phyloP scores from a whole-genome alignment of 2,329 filamentous ascomycete species.

The Cytospora schulzeri region DNA sequence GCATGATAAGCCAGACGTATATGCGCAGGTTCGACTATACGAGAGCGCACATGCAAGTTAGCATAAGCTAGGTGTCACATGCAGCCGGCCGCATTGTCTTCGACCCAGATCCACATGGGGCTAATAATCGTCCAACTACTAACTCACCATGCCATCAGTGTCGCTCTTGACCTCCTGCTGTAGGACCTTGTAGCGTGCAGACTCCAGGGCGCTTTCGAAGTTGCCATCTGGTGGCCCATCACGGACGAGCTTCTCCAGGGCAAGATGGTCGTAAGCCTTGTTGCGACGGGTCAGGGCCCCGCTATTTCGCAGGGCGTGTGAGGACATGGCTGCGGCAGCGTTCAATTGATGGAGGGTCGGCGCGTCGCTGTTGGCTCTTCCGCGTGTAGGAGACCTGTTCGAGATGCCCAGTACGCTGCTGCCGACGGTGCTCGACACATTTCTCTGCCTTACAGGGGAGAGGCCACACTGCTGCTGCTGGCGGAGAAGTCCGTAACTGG shows the following conservation, averaged over 20 bases:
- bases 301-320: slow-evolving; percentile 28
- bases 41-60: slow-evolving; percentile 5
- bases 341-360: slow-evolving; percentile 36
- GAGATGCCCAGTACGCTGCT: not conserved
- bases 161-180: slow-evolving; percentile 76
- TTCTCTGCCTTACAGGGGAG: slow-evolving; percentile 40
- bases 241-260: slow-evolving; percentile 74
- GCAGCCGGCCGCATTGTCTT: slow-evolving; percentile 1
- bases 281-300: slow-evolving; percentile 44
- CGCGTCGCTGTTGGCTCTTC: slow-evolving; percentile 74
- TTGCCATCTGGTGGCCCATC: slow-evolving; percentile 78
- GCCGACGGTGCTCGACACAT: slow-evolving; percentile 34
- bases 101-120: not conserved
- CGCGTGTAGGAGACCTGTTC: slow-evolving; percentile 55
- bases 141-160: slow-evolving; percentile 75
- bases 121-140: too few species aligned
- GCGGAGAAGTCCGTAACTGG: slow-evolving; percentile 24
- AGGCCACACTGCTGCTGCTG: slow-evolving; percentile 33
- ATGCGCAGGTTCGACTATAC: slow-evolving; percentile 84
- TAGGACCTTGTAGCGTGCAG: slow-evolving; percentile 71
- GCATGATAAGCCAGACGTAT: slow-evolving; percentile 93
- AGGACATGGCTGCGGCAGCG: slow-evolving; percentile 28
- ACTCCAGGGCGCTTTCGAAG: slow-evolving; percentile 66
- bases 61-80: slow-evolving; percentile 2
- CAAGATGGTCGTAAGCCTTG: slow-evolving; percentile 54